Percentiles rank a stretch among this genome's conserved stretches.
Evolutionary conservation across 768 basidiomycete species (phyloP).

Genomic region (Neoboletus subvelutipes): DNA sequence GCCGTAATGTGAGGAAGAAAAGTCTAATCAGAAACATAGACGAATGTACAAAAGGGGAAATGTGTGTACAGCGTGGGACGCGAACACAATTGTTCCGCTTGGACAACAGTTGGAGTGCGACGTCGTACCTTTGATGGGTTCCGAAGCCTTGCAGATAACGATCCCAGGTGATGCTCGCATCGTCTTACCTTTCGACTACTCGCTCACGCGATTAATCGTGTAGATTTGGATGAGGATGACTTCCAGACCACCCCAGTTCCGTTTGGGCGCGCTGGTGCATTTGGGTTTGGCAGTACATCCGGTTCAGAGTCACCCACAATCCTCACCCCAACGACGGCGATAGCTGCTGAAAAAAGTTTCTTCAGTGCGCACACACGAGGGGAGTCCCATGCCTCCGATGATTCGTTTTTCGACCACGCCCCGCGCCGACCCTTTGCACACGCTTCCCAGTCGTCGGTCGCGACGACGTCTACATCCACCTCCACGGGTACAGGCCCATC

Average conservation of each 20-base stretch:
- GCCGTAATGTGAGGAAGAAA: no score
- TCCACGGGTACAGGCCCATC: conserved; percentile 28
- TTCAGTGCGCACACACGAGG: conserved; percentile 63
- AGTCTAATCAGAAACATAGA: not conserved
- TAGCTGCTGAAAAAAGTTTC: conserved; percentile 55
- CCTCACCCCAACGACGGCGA: conserved; percentile 44
- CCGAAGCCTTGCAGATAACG: conserved; percentile 46
- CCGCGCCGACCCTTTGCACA: conserved; percentile 65
- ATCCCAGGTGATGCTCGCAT: conserved; percentile 42
- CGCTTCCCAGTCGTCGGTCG: conserved; percentile 69
- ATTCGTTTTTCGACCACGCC: conserved; percentile 63
- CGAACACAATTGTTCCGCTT: conserved; percentile 3
- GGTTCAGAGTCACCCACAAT: conserved; percentile 69
- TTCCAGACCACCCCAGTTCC: conserved; percentile 59
- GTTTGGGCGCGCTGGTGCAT: conserved; percentile 61
- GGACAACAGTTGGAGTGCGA: not conserved
- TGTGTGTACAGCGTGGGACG: not conserved
- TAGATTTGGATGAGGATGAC: conserved; percentile 82
- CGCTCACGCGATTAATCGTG: not conserved
- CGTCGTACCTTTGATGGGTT: conserved; percentile 30
- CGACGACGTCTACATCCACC: conserved; percentile 39
- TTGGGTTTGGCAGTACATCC: conserved; percentile 47
- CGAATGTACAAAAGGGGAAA: conserved; percentile 12
- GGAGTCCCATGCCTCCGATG: conserved; percentile 78
- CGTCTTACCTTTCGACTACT: not conserved